A percentile compares a stretch with the other conserved stretches of the same genome.
These are phyloP conservation scores for Hypomyces perniciosus DNA, from an alignment of 2,329 filamentous ascomycete genomes.

Conservation along the genomic window DNA sequence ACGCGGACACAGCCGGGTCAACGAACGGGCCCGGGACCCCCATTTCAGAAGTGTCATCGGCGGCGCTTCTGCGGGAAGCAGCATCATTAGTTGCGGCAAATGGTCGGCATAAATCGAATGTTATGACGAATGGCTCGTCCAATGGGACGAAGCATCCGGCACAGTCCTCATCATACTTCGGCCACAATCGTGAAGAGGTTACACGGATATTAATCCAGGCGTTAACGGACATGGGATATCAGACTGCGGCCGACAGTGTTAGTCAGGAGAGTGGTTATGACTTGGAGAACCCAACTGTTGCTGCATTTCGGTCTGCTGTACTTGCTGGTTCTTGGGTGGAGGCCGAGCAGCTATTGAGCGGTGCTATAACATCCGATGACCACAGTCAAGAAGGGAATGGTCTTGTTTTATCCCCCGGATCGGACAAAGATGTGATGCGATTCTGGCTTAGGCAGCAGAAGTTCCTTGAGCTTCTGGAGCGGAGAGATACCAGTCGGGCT, in stretches of 20 bases:
- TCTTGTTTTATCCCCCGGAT: constrained; percentile 67
- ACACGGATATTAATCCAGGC: constrained; percentile 90
- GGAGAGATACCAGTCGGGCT: constrained; percentile 64
- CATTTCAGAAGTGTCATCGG: constrained; percentile 37
- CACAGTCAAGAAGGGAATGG: constrained; percentile 42
- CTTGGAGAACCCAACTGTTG: constrained; percentile 78
- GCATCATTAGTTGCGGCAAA: constrained; percentile 32
- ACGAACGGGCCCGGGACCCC: constrained; percentile 49
- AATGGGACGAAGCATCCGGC: constrained; percentile 22
- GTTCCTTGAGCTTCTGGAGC: constrained; percentile 83
- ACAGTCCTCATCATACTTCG: constrained; percentile 54
- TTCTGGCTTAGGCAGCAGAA: constrained; percentile 92
- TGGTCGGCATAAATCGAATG: constrained; percentile 40
- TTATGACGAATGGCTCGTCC: constrained; percentile 50
- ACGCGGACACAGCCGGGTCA: constrained; percentile 44
- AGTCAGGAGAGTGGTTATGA: constrained; percentile 79
- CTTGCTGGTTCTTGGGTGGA: constrained; percentile 74
- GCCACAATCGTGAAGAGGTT: constrained; percentile 87
- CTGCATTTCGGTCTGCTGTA: constrained; percentile 77
- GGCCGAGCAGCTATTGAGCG: constrained; percentile 76
- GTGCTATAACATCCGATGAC: constrained; percentile 35
- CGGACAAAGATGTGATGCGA: constrained; percentile 72
- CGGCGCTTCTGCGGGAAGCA: constrained; percentile 15
- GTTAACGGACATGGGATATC: constrained; percentile 81
- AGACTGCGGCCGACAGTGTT: constrained; percentile 66